phyloP scores from a whole-genome alignment of 345 rosid genomes.

The Raphanus sativus region DNA sequence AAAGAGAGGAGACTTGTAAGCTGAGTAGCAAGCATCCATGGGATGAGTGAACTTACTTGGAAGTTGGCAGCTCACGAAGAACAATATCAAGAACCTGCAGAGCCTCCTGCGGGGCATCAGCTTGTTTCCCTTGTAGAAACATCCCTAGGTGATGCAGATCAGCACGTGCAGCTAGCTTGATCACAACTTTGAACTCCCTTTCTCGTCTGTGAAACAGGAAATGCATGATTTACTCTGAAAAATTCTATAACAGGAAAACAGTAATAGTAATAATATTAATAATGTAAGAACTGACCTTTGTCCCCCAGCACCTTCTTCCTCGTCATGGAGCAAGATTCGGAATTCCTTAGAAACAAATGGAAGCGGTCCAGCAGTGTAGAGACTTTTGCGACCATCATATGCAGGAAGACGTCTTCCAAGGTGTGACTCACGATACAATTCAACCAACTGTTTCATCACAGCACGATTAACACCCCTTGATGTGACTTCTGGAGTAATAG shows the following conservation, averaged over 20 bases:
- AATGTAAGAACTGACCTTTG: slow-evolving; percentile 49
- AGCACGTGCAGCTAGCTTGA: slow-evolving; percentile 86
- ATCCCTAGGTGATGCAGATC: slow-evolving; percentile 85
- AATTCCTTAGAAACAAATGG: slow-evolving; percentile 81
- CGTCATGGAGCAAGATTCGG: slow-evolving; percentile 65
- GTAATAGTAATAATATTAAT: not conserved
- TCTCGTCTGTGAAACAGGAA: slow-evolving; percentile 56
- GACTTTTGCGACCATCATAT: slow-evolving; percentile 90
- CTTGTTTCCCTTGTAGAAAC: slow-evolving; percentile 81
- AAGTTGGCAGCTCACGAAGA: slow-evolving; percentile 86
- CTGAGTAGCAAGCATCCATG: slow-evolving; percentile 4
- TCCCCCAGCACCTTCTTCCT: slow-evolving; percentile 78
- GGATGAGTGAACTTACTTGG: slow-evolving; percentile 45
- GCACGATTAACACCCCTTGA: slow-evolving; percentile 87
- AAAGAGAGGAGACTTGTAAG: not conserved
- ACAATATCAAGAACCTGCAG: slow-evolving; percentile 98
- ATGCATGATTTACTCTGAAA: not conserved
- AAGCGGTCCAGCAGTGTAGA: slow-evolving; percentile 90
- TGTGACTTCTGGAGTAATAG: slow-evolving; percentile 74
- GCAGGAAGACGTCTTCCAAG: slow-evolving; percentile 95
- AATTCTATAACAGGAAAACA: not conserved
- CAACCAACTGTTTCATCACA: slow-evolving; percentile 72
- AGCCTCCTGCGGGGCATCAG: slow-evolving; percentile 98
- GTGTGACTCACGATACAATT: slow-evolving; percentile 61
- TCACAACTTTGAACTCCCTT: slow-evolving; percentile 67